Evolutionary conservation across 2,329 filamentous ascomycete genomes (phyloP), one percentile per base, ranked within the genome.

Genomic region (Paecilomyces variotii): DNA sequence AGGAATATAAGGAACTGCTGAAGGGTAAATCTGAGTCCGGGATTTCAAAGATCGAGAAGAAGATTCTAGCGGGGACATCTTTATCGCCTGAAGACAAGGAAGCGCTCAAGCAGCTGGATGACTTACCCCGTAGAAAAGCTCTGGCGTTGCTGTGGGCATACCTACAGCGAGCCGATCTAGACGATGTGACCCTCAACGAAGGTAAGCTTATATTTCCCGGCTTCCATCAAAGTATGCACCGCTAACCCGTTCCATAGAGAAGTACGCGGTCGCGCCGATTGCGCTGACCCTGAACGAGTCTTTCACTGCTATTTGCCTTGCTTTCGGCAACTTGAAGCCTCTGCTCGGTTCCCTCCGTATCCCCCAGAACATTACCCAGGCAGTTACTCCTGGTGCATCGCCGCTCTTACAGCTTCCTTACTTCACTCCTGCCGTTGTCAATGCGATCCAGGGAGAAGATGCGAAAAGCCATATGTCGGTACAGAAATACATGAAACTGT

Each of bases 111-210:
- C 85, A 91, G 64, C 76, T 96, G 60, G 94, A 97, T 55, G 88
- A 88, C 64, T 86, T 87, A 45, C 82, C 85, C 26, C 87, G 90
- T 64, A 84, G 94, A 69, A 97, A 97, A 80, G 87, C 91, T 6
- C 80, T 97, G 52, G 90, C 88, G 55, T 81, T 99, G 58, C 81
- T 99, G 14, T 99, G 95, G 94, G 92, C 94, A 50, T 97, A 99
- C 72, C 84, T 97, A 54, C 90, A 90, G 61, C 89, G 94, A 53
- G 81, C 96, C 57, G 90, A 96, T 68, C 83, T 99, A 26, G 87
- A 89, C 51, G 91, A 96, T 68, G 74, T 83, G 56, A 80, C 82
- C 32, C 81, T 97, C 57, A 88, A 96, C 68, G 86, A 87, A 71
- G 86, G 78, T 75, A 65, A 59, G 65, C 63, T 57, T 57, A 24